Percentiles rank a stretch among this genome's conserved stretches.
Evolutionary conservation across 1,139 yeast species (phyloP).

Genomic region (Magnusiomyces paraingens): DNA sequence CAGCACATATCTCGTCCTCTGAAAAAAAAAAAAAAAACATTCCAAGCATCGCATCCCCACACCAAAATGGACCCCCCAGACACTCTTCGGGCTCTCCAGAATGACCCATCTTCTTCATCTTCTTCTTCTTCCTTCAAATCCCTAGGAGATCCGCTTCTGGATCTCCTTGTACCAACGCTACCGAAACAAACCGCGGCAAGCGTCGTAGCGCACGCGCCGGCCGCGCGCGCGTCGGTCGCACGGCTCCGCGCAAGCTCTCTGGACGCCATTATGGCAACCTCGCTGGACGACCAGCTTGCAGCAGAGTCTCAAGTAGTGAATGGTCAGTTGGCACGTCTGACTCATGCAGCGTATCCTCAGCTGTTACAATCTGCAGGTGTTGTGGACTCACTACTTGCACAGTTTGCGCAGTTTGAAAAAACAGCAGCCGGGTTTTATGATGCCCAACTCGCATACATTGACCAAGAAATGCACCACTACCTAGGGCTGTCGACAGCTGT

Average conservation of each 20-base stretch:
- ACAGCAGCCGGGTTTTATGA: slow-evolving; percentile 16
- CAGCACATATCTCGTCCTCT: too few species aligned
- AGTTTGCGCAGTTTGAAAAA: slow-evolving; percentile 20
- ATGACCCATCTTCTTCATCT: too few species aligned
- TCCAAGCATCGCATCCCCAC: too few species aligned
- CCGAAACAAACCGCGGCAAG: neutral
- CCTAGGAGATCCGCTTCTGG: neutral
- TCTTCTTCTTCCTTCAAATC: too few species aligned
- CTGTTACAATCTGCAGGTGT: slow-evolving; percentile 20
- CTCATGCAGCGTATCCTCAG: slow-evolving; percentile 20
- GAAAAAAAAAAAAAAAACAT: too few species aligned
- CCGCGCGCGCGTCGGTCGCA: slow-evolving; percentile 1
- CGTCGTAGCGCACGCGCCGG: neutral
- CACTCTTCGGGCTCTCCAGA: too few species aligned
- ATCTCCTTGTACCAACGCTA: neutral
- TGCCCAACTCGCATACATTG: slow-evolving; percentile 12
- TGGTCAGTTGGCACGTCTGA: slow-evolving; percentile 3
- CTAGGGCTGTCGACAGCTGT: neutral
- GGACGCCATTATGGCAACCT: neutral
- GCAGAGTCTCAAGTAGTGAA: neutral
- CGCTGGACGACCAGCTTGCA: neutral
- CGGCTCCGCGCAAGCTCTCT: neutral
- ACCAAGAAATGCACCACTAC: slow-evolving; percentile 13
- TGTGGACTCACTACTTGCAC: slow-evolving; percentile 11
- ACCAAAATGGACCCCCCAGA: too few species aligned